A percentile compares a stretch with the other conserved stretches of the same genome.
phyloP scores from a whole-genome alignment of 768 basidiomycete species.

The Hygrophoropsis aurantiaca region DNA sequence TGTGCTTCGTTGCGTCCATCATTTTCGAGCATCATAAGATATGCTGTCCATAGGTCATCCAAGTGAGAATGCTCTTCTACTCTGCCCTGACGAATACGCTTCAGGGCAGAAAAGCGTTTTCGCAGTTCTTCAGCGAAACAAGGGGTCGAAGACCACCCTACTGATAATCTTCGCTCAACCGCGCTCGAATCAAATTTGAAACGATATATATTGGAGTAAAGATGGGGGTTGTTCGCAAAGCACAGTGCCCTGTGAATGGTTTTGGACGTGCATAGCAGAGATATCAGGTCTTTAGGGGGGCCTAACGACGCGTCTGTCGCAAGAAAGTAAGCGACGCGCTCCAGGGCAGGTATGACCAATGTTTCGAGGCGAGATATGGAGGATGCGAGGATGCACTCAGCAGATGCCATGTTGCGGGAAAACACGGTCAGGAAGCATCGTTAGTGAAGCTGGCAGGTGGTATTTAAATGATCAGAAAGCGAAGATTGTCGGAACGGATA shows the following conservation, averaged over 20 bases:
- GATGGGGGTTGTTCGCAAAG: slow-evolving; percentile 32
- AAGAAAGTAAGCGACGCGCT: slow-evolving; percentile 43
- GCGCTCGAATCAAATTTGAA: slow-evolving; percentile 46
- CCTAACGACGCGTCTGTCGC: slow-evolving; percentile 39
- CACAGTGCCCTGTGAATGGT: slow-evolving; percentile 35
- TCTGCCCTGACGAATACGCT: slow-evolving; percentile 36
- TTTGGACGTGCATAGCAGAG: slow-evolving; percentile 40
- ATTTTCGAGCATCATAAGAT: slow-evolving; percentile 54
- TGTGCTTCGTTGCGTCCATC: slow-evolving; percentile 48
- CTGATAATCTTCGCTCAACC: slow-evolving; percentile 36
- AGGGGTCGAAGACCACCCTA: slow-evolving; percentile 35
- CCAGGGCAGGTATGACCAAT: slow-evolving; percentile 26
- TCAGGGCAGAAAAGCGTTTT: slow-evolving; percentile 40
- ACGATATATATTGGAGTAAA: slow-evolving; percentile 45
- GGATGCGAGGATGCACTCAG: neutral
- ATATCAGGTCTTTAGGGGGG: slow-evolving; percentile 40
- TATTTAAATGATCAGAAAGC: too few relatives aligned
- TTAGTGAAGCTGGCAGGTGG: too few relatives aligned
- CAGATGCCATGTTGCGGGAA: neutral
- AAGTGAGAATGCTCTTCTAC: slow-evolving; percentile 9
- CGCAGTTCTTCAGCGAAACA: slow-evolving; percentile 44
- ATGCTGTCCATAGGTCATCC: slow-evolving; percentile 55
- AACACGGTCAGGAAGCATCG: too few relatives aligned
- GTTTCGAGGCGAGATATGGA: slow-evolving; percentile 16
- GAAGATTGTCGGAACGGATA: slow-evolving; percentile 28